These are phyloP conservation scores for Pestalotiopsis fici DNA, from an alignment of 2,329 filamentous ascomycete species.

Conservation along the genomic window DNA sequence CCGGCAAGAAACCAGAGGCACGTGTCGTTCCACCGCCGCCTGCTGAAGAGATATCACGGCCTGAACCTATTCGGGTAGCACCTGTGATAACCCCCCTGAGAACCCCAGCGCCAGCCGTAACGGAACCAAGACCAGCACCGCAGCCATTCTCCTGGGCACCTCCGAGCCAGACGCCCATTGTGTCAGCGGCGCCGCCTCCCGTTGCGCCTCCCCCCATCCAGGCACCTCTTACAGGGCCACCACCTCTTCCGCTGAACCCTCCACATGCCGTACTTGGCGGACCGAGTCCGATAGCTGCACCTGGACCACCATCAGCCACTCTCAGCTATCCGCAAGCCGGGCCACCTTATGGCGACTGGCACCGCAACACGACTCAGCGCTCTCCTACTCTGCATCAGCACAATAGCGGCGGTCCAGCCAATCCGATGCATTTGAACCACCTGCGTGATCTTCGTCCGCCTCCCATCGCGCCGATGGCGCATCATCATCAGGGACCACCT, in stretches of 20 bases:
- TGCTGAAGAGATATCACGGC: slow-evolving; percentile 28
- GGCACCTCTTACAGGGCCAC: slow-evolving; percentile 21
- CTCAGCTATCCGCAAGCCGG: slow-evolving; percentile 39
- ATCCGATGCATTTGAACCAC: slow-evolving; percentile 29
- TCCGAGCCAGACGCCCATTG: slow-evolving; percentile 15
- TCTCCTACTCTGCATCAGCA: slow-evolving; percentile 48
- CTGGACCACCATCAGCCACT: slow-evolving; percentile 33
- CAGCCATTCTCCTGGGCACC: slow-evolving; percentile 15
- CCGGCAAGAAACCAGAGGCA: slow-evolving; percentile 44
- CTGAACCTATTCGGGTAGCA: slow-evolving; percentile 24
- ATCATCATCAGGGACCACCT: slow-evolving; percentile 37
- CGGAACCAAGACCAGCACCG: slow-evolving; percentile 15
- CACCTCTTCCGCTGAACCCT: slow-evolving; percentile 23
- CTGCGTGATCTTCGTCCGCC: slow-evolving; percentile 52
- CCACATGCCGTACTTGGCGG: slow-evolving; percentile 18
- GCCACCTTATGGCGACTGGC: slow-evolving; percentile 48
- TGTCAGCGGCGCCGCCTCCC: slow-evolving; percentile 14
- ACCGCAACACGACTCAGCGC: slow-evolving; percentile 50
- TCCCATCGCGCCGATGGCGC: slow-evolving; percentile 41
- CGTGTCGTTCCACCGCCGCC: slow-evolving; percentile 28
- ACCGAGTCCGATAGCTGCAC: slow-evolving; percentile 34
- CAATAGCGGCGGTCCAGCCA: slow-evolving; percentile 45
- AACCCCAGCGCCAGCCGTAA: slow-evolving; percentile 23
- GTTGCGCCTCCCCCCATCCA: slow-evolving; percentile 25
- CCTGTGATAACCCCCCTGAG: slow-evolving; percentile 22